phyloP scores from a whole-genome alignment of 345 rosid species.

The Cardiospermum halicacabum region DNA sequence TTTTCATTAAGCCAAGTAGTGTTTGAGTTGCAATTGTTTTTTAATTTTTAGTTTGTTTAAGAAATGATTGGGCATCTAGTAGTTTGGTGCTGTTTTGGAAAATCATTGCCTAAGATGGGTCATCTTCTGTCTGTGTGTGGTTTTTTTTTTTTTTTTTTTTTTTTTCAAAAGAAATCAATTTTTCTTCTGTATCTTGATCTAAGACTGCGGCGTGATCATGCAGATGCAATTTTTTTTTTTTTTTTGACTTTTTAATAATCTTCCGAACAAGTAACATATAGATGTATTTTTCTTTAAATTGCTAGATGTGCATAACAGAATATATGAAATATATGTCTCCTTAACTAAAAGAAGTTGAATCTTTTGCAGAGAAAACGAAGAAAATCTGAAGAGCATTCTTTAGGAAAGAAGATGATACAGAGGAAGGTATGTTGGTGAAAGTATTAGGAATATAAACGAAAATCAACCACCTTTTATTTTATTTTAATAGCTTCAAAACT shows the following conservation, averaged over 20 bases:
- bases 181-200: neutral
- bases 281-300: neutral
- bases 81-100: too few relatives aligned
- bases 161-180: too few relatives aligned
- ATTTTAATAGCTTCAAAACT: neutral
- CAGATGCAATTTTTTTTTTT: neutral
- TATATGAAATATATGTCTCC: neutral
- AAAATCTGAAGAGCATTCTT: slow-evolving; percentile 62
- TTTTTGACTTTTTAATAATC: neutral
- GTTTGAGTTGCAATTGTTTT: too few relatives aligned
- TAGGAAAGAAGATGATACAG: slow-evolving; percentile 51
- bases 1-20: neutral
- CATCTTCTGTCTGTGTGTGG: too few relatives aligned
- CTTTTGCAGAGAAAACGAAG: slow-evolving; percentile 77
- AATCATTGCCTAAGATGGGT: too few relatives aligned
- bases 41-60: too few relatives aligned
- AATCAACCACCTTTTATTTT: neutral
- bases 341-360: slow-evolving; percentile 4
- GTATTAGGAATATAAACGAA: neutral
- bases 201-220: neutral
- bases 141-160: too few relatives aligned
- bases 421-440: slow-evolving; percentile 55
- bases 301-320: neutral
- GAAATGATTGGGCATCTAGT: too few relatives aligned
- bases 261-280: neutral